A percentile compares a stretch with the other conserved stretches of the same genome.
These are phyloP conservation scores for Aspergillus amoenus DNA, from an alignment of 2,329 filamentous ascomycete species.

Conservation along the genomic window DNA sequence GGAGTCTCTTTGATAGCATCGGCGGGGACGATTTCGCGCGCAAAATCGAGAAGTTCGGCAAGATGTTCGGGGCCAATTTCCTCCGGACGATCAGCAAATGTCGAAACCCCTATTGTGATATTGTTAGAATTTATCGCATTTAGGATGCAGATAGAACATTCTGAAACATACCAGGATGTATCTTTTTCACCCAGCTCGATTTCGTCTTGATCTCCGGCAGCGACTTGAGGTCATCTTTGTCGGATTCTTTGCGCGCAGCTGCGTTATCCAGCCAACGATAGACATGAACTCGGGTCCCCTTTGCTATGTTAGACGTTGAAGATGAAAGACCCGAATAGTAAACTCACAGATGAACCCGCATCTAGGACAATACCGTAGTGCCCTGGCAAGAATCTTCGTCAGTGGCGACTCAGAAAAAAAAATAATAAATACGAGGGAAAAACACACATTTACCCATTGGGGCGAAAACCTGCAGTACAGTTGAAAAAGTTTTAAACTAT, in stretches of 20 bases:
- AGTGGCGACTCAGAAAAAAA: neutral
- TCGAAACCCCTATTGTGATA: conserved; percentile 64
- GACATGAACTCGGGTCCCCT: conserved; percentile 87
- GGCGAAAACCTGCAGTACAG: conserved; percentile 17
- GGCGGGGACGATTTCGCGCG: conserved; percentile 72
- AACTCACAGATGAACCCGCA: conserved; percentile 80
- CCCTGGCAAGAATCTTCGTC: conserved; percentile 38
- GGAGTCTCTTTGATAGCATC: conserved; percentile 80
- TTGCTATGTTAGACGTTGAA: conserved; percentile 7
- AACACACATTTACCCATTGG: conserved; percentile 45
- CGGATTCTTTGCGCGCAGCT: conserved; percentile 62
- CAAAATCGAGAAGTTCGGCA: conserved; percentile 75
- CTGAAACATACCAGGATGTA: conserved; percentile 68
- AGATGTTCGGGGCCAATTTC: conserved; percentile 81
- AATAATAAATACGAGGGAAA: conserved; percentile 3
- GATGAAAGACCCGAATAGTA: neutral
- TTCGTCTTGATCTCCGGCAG: conserved; percentile 81
- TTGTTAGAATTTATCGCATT: neutral
- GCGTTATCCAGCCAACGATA: conserved; percentile 87
- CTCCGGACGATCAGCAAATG: conserved; percentile 75
- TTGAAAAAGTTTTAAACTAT: conserved; percentile 17
- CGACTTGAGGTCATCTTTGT: conserved; percentile 60
- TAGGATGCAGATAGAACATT: neutral
- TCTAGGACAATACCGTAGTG: conserved; percentile 93
- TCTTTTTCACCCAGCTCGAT: conserved; percentile 89